These are phyloP conservation scores for Viola pubescens DNA, from an alignment of 441 rosid species.

Conservation along the genomic window DNA sequence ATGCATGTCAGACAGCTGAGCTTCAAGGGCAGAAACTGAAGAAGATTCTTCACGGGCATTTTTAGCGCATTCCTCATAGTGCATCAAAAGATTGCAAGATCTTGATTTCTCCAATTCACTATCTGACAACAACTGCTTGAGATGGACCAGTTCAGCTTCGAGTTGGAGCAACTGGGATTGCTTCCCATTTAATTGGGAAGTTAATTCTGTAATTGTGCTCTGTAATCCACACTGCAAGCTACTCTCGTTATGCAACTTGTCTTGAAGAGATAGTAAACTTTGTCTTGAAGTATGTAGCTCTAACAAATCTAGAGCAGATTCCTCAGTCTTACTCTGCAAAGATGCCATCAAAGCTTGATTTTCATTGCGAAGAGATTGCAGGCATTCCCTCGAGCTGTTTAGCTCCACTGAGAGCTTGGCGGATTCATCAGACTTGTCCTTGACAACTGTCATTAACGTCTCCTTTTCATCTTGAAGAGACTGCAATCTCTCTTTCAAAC, in stretches of 20 bases:
- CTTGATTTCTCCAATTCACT: constrained; percentile 60
- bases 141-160: constrained; percentile 49
- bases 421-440: constrained; percentile 15
- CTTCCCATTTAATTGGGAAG: constrained; percentile 52
- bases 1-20: constrained; percentile 55
- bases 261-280: constrained; percentile 32
- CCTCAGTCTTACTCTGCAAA: constrained; percentile 49
- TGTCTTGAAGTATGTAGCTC: constrained; percentile 46
- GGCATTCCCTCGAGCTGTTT: constrained; percentile 37
- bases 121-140: constrained; percentile 49
- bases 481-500: constrained; percentile 11
- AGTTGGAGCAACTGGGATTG: constrained; percentile 40
- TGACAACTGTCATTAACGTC: constrained; percentile 7
- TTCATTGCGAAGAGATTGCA: constrained; percentile 36
- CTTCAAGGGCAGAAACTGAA: constrained; percentile 44
- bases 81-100: constrained; percentile 34
- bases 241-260: constrained; percentile 52
- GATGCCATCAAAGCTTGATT: constrained; percentile 44
- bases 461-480: constrained; percentile 18
- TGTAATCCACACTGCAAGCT: constrained; percentile 43
- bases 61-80: constrained; percentile 40
- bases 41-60: constrained; percentile 35
- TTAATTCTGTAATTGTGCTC: constrained; percentile 41
- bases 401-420: constrained; percentile 44
- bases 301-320: constrained; percentile 36